A percentile compares a stretch with the other conserved stretches of the same genome.
phyloP scores from a whole-genome alignment of 2,329 filamentous ascomycete genomes.

The Zymoseptoria passerinii region DNA sequence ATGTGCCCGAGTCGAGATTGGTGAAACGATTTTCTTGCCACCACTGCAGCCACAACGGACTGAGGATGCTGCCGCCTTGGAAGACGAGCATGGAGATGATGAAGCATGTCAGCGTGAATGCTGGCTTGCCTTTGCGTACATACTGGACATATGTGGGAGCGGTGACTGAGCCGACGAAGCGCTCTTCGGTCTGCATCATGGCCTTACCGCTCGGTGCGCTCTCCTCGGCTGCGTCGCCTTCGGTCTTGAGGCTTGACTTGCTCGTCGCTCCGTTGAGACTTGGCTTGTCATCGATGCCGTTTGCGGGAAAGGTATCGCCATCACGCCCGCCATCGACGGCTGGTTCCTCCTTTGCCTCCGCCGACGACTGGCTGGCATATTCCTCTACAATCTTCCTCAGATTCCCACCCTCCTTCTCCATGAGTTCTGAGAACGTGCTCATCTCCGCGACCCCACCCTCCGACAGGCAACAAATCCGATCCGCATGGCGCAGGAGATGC shows the following conservation, averaged over 20 bases:
- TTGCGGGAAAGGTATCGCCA: too few species aligned
- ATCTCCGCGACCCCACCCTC: not conserved
- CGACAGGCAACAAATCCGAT: not conserved
- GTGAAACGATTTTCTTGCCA: not conserved
- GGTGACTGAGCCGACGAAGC: constrained; percentile 59
- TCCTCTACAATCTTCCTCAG: constrained; percentile 3
- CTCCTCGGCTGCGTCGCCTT: not conserved
- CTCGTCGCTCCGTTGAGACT: not conserved
- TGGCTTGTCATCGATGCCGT: not conserved
- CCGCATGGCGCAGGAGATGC: constrained; percentile 1
- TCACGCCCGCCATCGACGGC: not conserved
- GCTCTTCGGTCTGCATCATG: constrained; percentile 64
- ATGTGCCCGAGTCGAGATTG: constrained; percentile 31
- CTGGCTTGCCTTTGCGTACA: constrained; percentile 4
- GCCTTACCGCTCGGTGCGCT: constrained; percentile 12
- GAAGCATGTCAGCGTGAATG: constrained; percentile 1
- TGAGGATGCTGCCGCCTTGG: constrained; percentile 1
- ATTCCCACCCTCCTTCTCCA: not conserved
- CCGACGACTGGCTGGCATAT: constrained; percentile 1
- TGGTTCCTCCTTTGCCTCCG: not conserved
- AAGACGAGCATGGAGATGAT: constrained; percentile 2
- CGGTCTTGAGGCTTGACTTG: not conserved
- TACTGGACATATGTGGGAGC: constrained; percentile 1
- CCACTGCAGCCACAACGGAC: not conserved
- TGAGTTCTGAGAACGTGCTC: not conserved